A percentile compares a stretch with the other conserved stretches of the same genome.
Conservation (phyloP, 208 protist species). For the Leishmania martiniquensis region DNA sequence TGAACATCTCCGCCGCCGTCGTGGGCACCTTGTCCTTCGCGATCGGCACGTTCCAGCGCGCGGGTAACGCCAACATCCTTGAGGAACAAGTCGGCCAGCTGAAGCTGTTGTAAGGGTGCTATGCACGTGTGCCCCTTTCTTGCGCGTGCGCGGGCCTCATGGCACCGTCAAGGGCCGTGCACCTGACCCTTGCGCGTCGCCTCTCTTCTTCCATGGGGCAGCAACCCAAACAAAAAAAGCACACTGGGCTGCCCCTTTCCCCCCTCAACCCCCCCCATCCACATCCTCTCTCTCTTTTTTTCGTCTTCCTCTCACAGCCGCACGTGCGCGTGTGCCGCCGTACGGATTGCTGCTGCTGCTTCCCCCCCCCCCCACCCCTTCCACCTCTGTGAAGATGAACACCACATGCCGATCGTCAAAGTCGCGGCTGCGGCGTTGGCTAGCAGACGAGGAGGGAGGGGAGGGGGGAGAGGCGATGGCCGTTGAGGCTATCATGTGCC, state of each 20-base stretch:
- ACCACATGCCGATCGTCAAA: no score
- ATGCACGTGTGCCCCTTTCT: no score
- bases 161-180: not conserved
- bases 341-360: not conserved
- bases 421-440: no score
- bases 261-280: no score
- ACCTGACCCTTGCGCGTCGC: not conserved
- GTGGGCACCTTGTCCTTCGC: conserved; percentile 40
- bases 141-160: no score
- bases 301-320: not conserved
- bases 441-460: no score
- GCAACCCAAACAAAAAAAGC: no score
- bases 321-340: not conserved
- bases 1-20: conserved; percentile 41
- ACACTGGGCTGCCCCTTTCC: no score
- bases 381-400: not conserved
- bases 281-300: no score
- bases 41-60: conserved; percentile 73
- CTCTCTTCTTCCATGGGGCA: not conserved
- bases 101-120: conserved; percentile 19
- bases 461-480: no score
- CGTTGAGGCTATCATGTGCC: not conserved
- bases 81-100: conserved; percentile 55
- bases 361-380: no score
- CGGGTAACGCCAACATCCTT: conserved; percentile 69